These are phyloP conservation scores for Starmera pachycereana DNA, from an alignment of 805 yeast species.

Conservation along the genomic window DNA sequence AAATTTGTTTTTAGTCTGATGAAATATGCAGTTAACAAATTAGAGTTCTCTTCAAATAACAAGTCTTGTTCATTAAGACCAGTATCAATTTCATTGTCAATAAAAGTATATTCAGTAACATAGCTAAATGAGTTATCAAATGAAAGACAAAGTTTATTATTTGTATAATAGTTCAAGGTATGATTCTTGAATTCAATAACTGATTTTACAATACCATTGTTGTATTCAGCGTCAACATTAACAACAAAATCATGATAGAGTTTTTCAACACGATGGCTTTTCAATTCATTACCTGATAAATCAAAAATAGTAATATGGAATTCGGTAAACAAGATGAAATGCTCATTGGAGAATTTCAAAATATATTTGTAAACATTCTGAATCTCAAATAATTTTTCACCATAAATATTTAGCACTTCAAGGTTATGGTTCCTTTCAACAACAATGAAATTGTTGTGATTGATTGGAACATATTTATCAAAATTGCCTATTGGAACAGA, in stretches of 20 bases:
- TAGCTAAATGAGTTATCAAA: constrained; percentile 33
- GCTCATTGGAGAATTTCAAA: constrained; percentile 8
- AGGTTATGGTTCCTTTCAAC: constrained; percentile 13
- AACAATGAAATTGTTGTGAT: constrained; percentile 11
- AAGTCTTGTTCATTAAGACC: constrained; percentile 19
- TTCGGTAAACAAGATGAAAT: constrained; percentile 14
- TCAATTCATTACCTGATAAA: constrained; percentile 16
- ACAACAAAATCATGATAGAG: not conserved
- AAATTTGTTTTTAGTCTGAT: constrained; percentile 23
- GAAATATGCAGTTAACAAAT: constrained; percentile 21
- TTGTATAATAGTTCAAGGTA: constrained; percentile 5
- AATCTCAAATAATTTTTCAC: constrained; percentile 9
- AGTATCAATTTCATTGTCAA: constrained; percentile 16
- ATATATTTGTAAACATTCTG: constrained; percentile 14
- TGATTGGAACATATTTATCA: constrained; percentile 9
- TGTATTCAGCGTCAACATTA: not conserved
- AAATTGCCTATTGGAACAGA: constrained; percentile 2
- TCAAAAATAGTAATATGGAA: constrained; percentile 14
- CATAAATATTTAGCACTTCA: constrained; percentile 8
- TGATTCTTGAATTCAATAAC: constrained; percentile 7
- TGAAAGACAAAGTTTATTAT: constrained; percentile 23
- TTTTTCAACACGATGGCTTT: constrained; percentile 10
- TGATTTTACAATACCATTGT: constrained; percentile 3
- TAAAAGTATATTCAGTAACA: constrained; percentile 24
- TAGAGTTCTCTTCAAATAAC: constrained; percentile 19